Evolutionary conservation across 2,329 filamentous ascomycete species (phyloP).

Genomic region (Dothiorella sarmentorum): DNA sequence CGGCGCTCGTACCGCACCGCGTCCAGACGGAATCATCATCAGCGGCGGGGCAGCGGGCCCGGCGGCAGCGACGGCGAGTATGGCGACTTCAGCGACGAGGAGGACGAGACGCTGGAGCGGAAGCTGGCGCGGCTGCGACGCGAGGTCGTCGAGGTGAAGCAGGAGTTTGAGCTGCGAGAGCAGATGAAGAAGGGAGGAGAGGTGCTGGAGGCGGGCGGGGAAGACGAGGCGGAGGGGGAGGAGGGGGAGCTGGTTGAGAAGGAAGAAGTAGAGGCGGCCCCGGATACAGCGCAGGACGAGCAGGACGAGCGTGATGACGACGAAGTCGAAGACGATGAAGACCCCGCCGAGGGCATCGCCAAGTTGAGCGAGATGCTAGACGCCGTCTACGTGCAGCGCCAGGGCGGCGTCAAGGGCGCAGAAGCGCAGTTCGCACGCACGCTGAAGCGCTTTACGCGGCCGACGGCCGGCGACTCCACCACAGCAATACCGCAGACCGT

Average conservation of each 20-base stretch:
- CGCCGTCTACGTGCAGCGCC: conserved; percentile 51
- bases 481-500: background rate
- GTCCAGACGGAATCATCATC: conserved; percentile 62
- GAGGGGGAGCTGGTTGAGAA: conserved; percentile 27
- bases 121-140: conserved; percentile 78
- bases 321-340: conserved; percentile 35
- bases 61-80: conserved; percentile 55
- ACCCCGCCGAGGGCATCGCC: conserved; percentile 56
- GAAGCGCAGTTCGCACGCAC: conserved; percentile 35
- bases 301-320: conserved; percentile 44
- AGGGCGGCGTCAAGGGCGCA: conserved; percentile 34
- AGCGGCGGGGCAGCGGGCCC: conserved; percentile 49
- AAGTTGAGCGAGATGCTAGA: conserved; percentile 72
- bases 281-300: conserved; percentile 34
- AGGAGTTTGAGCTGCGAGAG: conserved; percentile 53
- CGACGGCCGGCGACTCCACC: background rate
- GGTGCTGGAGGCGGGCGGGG: conserved; percentile 44
- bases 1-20: conserved; percentile 76
- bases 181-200: conserved; percentile 30
- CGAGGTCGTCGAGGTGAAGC: conserved; percentile 66
- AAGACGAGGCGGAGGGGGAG: no score
- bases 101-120: conserved; percentile 71
- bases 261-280: conserved; percentile 19
- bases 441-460: conserved; percentile 32
- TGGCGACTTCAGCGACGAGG: conserved; percentile 74